These are phyloP conservation scores for Hericium erinaceus DNA, from an alignment of 768 basidiomycete genomes.

Conservation along the genomic window DNA sequence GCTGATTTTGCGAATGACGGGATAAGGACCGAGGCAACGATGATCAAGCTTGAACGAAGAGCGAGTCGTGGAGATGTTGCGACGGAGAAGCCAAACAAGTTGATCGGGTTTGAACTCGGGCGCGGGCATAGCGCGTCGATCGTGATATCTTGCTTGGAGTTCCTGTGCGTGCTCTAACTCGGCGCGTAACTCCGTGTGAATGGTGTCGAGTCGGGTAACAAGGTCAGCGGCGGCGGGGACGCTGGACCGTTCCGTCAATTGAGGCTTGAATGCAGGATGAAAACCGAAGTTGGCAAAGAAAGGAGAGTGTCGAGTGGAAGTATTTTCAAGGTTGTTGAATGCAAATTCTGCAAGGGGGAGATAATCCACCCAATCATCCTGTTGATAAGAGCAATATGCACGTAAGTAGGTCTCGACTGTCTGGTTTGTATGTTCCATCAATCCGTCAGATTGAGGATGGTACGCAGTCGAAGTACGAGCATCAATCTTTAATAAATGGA, in stretches of 20 bases:
- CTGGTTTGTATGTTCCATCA: conserved; percentile 30
- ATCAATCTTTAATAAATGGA: conserved; percentile 3
- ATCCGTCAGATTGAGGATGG: conserved; percentile 35
- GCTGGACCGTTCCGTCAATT: conserved; percentile 17
- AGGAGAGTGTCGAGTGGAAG: conserved; percentile 18
- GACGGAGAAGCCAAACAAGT: conserved; percentile 14
- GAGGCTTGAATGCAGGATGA: conserved; percentile 7
- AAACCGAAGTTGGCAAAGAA: conserved; percentile 10
- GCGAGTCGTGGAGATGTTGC: conserved; percentile 1
- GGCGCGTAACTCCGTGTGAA: conserved; percentile 11
- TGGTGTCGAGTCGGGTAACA: background rate
- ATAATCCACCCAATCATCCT: conserved; percentile 34
- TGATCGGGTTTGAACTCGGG: conserved; percentile 9
- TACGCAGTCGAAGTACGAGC: conserved; percentile 27
- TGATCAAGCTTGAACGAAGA: conserved; percentile 1
- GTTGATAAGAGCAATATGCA: conserved; percentile 27
- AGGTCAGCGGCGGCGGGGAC: conserved; percentile 7
- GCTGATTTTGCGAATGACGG: conserved; percentile 6
- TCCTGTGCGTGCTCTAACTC: conserved; percentile 12
- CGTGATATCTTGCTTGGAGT: conserved; percentile 3
- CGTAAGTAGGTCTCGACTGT: conserved; percentile 29
- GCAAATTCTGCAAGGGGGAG: conserved; percentile 33
- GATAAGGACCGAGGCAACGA: conserved; percentile 1
- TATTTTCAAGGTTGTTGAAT: conserved; percentile 28
- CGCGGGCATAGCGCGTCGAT: background rate